Base-by-base conservation (phyloP, 129 eudicot species). In the Deinandra increscens region DNA sequence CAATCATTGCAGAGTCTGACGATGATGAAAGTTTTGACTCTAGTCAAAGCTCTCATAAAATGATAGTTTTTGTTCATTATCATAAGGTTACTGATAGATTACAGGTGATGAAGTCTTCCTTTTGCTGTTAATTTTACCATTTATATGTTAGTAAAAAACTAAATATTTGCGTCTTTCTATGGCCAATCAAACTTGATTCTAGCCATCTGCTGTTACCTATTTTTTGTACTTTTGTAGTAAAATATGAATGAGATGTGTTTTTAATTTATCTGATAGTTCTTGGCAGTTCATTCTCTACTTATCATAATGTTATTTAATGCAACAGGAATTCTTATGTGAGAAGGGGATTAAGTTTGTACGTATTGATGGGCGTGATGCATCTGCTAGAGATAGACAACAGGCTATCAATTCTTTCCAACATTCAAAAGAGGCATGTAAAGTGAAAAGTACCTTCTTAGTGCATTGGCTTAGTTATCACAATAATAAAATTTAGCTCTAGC, bases 1-100 rank as follows among this genome's bases (percentile, higher is more conserved):
- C 97, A 63, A 78, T 94, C 64, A 48, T 85, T 58, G 68, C 90
- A 13, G 95, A 85, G 51, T 65, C 74, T 43, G 82, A 79, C 76
- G 83, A 67, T 64, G 81, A 83, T 9, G 88, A 72, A 53, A 69
- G 62, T 34, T 53, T 53, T 3, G 92, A 80, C 65, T 62, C 51
- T 70, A 84, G 87, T 65, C 69, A 72, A 72, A 78, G 86, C 58
- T 85, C 88, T 64, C 93, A 89, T 68, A 94, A 94, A 75, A 89
- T 94, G 97, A 94, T 94, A 78, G 79, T 94, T 75, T 94, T 94
- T 70, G 90, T 90, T 74, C 95, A 94, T 83, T 84, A 94, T 79
- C 99, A 85, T 75, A 94, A 78, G 71, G 99, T 94, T 83, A 81
- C 87, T 13, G 97, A 89, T 72, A 69, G 79, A 63, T 78, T 94